phyloP scores from a whole-genome alignment of 495 filamentous ascomycete species.

The Xylaria venustula region DNA sequence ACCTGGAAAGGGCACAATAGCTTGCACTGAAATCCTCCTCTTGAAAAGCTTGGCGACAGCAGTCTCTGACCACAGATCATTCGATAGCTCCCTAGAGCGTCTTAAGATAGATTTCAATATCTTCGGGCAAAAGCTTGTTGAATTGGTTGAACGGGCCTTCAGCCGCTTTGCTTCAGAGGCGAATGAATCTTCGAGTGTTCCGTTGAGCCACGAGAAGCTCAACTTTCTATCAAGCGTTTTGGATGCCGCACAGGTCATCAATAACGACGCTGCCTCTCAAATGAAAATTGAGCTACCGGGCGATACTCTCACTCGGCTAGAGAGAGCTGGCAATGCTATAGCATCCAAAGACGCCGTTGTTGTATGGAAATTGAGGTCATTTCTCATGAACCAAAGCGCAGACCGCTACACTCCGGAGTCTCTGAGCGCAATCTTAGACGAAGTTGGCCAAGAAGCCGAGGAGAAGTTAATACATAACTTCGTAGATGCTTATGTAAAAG shows the following conservation, averaged over 20 bases:
- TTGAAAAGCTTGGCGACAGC: constrained; percentile 19
- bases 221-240: constrained; percentile 14
- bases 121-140: constrained; percentile 17
- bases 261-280: neutral
- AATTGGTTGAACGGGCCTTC: constrained; percentile 14
- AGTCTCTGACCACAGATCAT: constrained; percentile 9
- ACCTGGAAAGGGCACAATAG: neutral
- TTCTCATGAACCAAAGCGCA: constrained; percentile 32
- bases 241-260: constrained; percentile 16
- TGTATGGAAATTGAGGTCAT: constrained; percentile 41
- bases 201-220: constrained; percentile 8
- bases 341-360: constrained; percentile 22
- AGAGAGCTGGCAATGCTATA: constrained; percentile 27
- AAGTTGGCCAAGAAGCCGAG: constrained; percentile 16
- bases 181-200: neutral
- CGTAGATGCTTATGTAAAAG: constrained; percentile 24
- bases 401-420: constrained; percentile 15
- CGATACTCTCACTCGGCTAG: constrained; percentile 21
- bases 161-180: constrained; percentile 14
- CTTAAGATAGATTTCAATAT: constrained; percentile 13
- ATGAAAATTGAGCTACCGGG: constrained; percentile 13
- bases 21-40: constrained; percentile 20
- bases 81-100: constrained; percentile 2
- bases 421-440: constrained; percentile 18
- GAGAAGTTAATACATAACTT: constrained; percentile 22